Base-by-base conservation (phyloP, 768 basidiomycete species). In the Hygrophoropsis aurantiaca region DNA sequence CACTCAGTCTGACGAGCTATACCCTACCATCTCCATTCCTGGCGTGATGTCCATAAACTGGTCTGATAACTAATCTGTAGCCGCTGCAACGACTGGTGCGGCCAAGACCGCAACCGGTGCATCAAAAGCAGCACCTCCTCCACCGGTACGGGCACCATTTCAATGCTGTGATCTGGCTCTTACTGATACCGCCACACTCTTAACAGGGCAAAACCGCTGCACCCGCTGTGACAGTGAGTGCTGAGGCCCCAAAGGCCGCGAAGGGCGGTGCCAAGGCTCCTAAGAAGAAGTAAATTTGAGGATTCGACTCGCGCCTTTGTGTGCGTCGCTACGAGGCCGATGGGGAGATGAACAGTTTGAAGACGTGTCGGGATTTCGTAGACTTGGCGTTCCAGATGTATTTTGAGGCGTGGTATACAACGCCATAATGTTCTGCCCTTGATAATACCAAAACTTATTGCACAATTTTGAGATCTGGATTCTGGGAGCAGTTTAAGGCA, bases 271-370 rank as follows among this genome's bases (percentile, higher is more conserved):
- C 38, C 25, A 65, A 66, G 52, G 53, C 23, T 2, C 33, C 51
- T 9, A 65, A 67, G 63, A 65, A 65, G 58, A 64, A 64, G 53
- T 64, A 53, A 54, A 50, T 46, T 30, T 6, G 27, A 30, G 13
- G 6, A 30, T 30, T 30, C 27, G 13, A 30, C 27, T 13, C 7
- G 27, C 27, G 27, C 27, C 13, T 7, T 30, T 30, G 27, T 6
- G 6, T 30, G 27, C 27, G 27, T 30, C 7, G 6, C 13, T 30
- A 13, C 27, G 13, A 30, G 27, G 27, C 27, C 7, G 27, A 30
- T 30, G 27, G 13, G 27, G 27, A 30, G 27, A 13, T 13, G 27
- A 30, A n/a, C n/a, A n/a, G n/a, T n/a, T n/a, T n/a, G n/a, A n/a
- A 30, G 27, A 30, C 7, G 27, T 13, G 27, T 13, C 27, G 27